Base-by-base conservation (phyloP, 768 basidiomycete species). In the Sistotremastrum suecicum region DNA sequence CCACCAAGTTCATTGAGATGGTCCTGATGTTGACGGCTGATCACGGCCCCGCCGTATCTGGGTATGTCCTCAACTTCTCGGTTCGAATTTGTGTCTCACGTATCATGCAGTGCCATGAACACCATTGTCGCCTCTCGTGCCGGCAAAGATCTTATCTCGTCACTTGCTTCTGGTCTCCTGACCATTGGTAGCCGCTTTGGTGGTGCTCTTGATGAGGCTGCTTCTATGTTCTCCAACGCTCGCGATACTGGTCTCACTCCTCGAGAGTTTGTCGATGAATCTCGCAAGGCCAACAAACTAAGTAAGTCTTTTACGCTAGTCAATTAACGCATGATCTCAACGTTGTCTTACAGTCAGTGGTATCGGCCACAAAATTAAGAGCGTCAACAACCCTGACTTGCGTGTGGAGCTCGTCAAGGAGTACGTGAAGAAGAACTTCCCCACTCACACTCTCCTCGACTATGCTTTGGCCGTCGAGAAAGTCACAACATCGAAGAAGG, bases 311-410 rank as follows among this genome's bases (percentile, higher is more conserved):
- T n/a, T 41, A 12, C 28, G 37, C 45, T 31, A 39, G 47, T 20
- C 2, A n/a, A 5, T 45, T 31, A 41, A 31, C 52, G 11, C 4
- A 32, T 37, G 48, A 32, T 35, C 37, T 31, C 45, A 5, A 38
- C 47, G 39, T 3, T 53, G 6, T 30, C 36, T 41, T 44, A 34
- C 52, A 85, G 84, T 97, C 72, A 84, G 81, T 53, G 94, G 94
- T 71, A 99, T 99, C 54, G 94, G 94, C 40, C 94, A 99, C 80
- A 98, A 98, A 78, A 95, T 99, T 74, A 99, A 99, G 80, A 89
- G 83, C 53, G 86, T 90, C 53, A 91, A 88, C 67, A 92, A 92
- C 76, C 89, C 88, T 41, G 88, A 91, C 71, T 72, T 88, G 40
- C 85, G 86, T 60, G 86, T 90, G 50, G 83, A 88, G 66, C 80